Base-by-base conservation (phyloP, 2,329 filamentous ascomycete species). In the Neopestalotiopsis sp. region DNA sequence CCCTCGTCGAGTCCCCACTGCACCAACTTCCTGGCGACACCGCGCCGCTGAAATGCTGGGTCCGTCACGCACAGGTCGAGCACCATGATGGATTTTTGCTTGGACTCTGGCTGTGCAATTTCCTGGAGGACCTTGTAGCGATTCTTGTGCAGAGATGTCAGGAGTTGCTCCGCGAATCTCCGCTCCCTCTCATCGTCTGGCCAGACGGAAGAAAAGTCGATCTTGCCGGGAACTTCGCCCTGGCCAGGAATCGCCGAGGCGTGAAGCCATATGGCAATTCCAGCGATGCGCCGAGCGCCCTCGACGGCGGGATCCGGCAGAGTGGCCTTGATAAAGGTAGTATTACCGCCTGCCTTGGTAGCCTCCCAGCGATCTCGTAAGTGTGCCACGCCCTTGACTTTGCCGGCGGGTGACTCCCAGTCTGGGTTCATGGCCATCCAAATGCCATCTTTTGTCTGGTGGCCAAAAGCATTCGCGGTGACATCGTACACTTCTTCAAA, bases 201-300 rank as follows among this genome's bases (percentile, higher is more conserved):
- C 68, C 84, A 82, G 13, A 84, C 68, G 1, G 72, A 74, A 9
- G 80, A 75, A 1, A 84, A 71, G 42, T 81, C 74, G 24, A 82
- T 78, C 14, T 78, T 74, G 4, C 78, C 68, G 1, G 78, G 81
- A 30, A 69, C 70, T 32, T 85, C 82, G 13, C 88, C 88, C 63
- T 81, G 74, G 13, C 86, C 87, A 1, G 81, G 78, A 0, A 88
- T 81, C 6, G 79, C 75, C 0, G 87, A 89, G 0, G 80, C 75
- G 71, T 90, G 88, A 9, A 79, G 73, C 88, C 88, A 90, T 67
- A 89, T 84, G 2, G 88, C 86, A 34, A 86, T 69, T 17, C 88
- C 88, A 10, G 79, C 87, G n/a, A 88, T 79, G 9, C 71, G 66
- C 56, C 76, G 76, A 32, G 66, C 58, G 1, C 73, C 73, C 0